A percentile compares a stretch with the other conserved stretches of the same genome.
These are phyloP conservation scores for Aspergillus fructus DNA, from an alignment of 2,329 filamentous ascomycete genomes.

Conservation along the genomic window DNA sequence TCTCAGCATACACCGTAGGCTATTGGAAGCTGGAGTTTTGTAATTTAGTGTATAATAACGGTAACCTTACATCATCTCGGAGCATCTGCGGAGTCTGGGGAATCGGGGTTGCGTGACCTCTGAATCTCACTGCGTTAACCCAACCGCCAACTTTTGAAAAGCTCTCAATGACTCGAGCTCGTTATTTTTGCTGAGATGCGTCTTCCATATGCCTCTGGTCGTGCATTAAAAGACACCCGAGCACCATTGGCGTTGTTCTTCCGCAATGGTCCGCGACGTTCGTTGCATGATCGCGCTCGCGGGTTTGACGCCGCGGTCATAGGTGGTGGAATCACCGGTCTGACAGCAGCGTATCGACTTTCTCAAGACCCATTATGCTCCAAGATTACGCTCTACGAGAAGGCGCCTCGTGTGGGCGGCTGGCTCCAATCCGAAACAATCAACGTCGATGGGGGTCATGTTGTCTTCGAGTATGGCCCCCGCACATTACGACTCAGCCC, in stretches of 20 bases:
- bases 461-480: conserved; percentile 82
- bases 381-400: conserved; percentile 80
- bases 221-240: conserved; percentile 20
- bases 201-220: conserved; percentile 22
- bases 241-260: conserved; percentile 19
- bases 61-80: neutral
- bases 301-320: conserved; percentile 62
- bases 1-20: too few species aligned
- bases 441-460: conserved; percentile 56
- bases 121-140: neutral
- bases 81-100: neutral
- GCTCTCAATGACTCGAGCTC: conserved; percentile 4
- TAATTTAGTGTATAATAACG: neutral
- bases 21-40: neutral
- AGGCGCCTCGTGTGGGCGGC: conserved; percentile 68
- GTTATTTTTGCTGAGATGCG: conserved; percentile 27
- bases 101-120: neutral
- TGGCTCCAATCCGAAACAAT: conserved; percentile 74
- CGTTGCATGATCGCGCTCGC: conserved; percentile 16
- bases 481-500: conserved; percentile 65
- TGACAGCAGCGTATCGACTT: conserved; percentile 76
- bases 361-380: conserved; percentile 65
- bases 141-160: neutral
- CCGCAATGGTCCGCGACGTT: conserved; percentile 22
- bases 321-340: conserved; percentile 80